phyloP scores from a whole-genome alignment of 2,329 filamentous ascomycete species.

The Chrysoporthe cubensis region DNA sequence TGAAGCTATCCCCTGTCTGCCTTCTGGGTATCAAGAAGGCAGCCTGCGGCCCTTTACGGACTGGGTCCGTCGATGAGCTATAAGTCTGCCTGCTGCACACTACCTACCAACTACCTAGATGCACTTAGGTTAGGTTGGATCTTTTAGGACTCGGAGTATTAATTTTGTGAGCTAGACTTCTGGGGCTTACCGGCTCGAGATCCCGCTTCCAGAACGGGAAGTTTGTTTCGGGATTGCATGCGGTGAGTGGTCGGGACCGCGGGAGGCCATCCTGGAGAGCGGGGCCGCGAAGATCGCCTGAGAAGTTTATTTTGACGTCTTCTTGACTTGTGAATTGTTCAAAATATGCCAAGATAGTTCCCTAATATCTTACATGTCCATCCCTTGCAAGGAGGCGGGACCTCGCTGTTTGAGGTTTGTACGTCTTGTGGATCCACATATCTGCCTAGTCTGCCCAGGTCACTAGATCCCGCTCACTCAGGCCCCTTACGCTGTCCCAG shows the following conservation, averaged over 20 bases:
- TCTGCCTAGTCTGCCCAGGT: too few species aligned
- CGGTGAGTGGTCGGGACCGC: not conserved
- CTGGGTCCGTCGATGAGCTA: too few species aligned
- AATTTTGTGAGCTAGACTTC: not conserved
- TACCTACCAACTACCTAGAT: not conserved
- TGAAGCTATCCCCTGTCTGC: not conserved
- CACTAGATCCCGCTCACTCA: too few species aligned
- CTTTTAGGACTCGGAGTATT: not conserved
- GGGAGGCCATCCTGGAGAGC: not conserved
- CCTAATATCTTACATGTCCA: not conserved
- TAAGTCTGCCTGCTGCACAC: not conserved
- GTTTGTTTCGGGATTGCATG: not conserved
- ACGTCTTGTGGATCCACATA: too few species aligned
- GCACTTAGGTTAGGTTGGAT: not conserved
- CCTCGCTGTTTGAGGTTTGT: too few species aligned
- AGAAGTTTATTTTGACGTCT: conserved; percentile 2
- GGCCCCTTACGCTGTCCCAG: too few species aligned
- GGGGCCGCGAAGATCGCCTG: not conserved
- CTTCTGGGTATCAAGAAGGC: not conserved
- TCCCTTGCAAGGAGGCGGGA: too few species aligned
- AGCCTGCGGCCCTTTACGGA: not conserved
- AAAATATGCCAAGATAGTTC: not conserved
- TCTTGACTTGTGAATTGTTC: not conserved
- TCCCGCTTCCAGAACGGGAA: conserved; percentile 2
- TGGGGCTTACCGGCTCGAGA: conserved; percentile 2